phyloP scores from a whole-genome alignment of 1,284 basidiomycete genomes.

The Moniliella sp. region DNA sequence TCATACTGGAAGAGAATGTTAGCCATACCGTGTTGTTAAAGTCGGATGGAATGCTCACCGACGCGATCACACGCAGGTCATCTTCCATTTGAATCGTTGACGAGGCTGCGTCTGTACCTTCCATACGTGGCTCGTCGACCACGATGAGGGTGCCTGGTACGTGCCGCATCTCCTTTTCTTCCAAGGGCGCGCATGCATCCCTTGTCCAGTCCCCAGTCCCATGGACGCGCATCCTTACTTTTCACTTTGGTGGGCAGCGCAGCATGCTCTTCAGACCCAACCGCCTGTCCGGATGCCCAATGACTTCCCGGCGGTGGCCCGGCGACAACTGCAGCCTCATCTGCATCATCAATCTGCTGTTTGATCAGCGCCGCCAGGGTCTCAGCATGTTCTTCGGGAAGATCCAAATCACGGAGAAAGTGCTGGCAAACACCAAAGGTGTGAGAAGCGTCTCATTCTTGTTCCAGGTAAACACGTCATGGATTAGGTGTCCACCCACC shows the following conservation, averaged over 20 bases:
- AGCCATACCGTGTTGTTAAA: neutral
- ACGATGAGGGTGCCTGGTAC: no score
- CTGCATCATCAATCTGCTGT: slow-evolving; percentile 66
- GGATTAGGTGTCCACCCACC: slow-evolving; percentile 67
- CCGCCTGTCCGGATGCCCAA: slow-evolving; percentile 1
- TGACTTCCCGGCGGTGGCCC: no score
- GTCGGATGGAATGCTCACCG: neutral
- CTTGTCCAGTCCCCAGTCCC: no score
- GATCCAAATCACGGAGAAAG: neutral
- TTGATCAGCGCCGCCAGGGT: slow-evolving; percentile 57
- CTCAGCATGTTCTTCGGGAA: slow-evolving; percentile 37
- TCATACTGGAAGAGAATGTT: slow-evolving; percentile 50
- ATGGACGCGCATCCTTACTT: slow-evolving; percentile 1
- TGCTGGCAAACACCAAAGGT: neutral
- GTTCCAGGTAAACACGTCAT: slow-evolving; percentile 95
- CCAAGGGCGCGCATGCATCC: no score
- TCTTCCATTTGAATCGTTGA: no score
- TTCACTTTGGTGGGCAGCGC: slow-evolving; percentile 27
- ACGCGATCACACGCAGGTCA: neutral
- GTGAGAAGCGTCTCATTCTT: slow-evolving; percentile 42
- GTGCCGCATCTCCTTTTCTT: no score
- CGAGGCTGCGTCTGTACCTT: no score
- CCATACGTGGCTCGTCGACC: no score
- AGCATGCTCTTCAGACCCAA: slow-evolving; percentile 13
- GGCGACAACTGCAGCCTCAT: slow-evolving; percentile 54